phyloP scores from a whole-genome alignment of 78 protist genomes.

The Dictyostelium discoideum region DNA sequence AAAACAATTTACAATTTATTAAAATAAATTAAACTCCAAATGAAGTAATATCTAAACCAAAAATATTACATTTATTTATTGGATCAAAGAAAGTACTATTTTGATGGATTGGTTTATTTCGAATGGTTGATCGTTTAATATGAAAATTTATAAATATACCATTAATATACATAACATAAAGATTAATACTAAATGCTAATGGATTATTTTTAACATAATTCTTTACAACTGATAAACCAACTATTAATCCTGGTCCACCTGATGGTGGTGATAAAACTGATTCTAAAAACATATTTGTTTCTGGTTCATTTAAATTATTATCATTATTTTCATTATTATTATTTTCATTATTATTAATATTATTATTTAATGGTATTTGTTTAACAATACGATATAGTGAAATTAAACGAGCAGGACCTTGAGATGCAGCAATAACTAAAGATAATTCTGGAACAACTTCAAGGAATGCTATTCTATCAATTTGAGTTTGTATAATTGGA shows the following conservation, averaged over 20 bases:
- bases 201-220: slow-evolving; percentile 1
- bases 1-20: too few relatives aligned
- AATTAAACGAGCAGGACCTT: slow-evolving; percentile 63
- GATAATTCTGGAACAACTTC: slow-evolving; percentile 70
- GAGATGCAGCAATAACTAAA: slow-evolving; percentile 40
- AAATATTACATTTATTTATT: not conserved
- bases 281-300: slow-evolving; percentile 3
- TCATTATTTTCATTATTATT: too few relatives aligned
- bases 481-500: slow-evolving; percentile 63
- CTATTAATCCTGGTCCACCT: slow-evolving; percentile 32
- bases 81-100: not conserved
- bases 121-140: not conserved
- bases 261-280: not conserved
- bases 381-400: slow-evolving; percentile 11
- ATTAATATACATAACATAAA: slow-evolving; percentile 54
- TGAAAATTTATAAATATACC: slow-evolving; percentile 20
- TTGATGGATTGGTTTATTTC: not conserved
- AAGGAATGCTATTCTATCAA: slow-evolving; percentile 46
- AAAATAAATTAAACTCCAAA: not conserved
- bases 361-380: not conserved
- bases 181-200: slow-evolving; percentile 11
- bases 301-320: not conserved
- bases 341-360: not conserved
- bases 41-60: slow-evolving; percentile 1
- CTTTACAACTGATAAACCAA: slow-evolving; percentile 20